Conservation (phyloP, 2,329 filamentous ascomycete genomes). For the Aspergillus sp. region DNA sequence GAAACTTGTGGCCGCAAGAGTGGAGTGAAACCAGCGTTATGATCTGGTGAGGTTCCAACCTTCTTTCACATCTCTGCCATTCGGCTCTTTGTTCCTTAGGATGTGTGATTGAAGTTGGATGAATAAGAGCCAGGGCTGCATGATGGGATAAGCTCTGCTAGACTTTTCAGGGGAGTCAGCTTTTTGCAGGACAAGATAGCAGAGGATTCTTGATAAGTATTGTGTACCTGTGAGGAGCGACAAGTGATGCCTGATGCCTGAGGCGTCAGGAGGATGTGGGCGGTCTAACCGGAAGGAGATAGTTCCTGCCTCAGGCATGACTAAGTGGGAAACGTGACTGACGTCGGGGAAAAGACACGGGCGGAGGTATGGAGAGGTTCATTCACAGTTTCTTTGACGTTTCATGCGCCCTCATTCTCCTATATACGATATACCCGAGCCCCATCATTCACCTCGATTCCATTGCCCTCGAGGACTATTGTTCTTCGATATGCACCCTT, state of each 20-base stretch:
- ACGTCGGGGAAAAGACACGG: constrained; percentile 13
- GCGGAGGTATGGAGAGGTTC: neutral
- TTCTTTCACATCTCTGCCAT: too few relatives aligned
- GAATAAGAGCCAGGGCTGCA: neutral
- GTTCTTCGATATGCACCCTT: neutral
- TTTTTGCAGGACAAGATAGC: too few relatives aligned
- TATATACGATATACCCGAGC: neutral
- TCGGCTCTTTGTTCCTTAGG: neutral
- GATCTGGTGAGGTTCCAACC: too few relatives aligned
- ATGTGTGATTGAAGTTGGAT: neutral
- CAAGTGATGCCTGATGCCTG: too few relatives aligned
- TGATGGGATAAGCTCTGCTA: too few relatives aligned
- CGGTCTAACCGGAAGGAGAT: constrained; percentile 5
- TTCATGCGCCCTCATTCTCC: neutral
- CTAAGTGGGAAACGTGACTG: constrained; percentile 16
- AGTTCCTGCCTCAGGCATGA: constrained; percentile 13
- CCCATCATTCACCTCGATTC: neutral
- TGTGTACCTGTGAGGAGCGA: neutral
- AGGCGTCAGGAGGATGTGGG: too few relatives aligned
- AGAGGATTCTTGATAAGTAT: neutral
- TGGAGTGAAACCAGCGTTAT: too few relatives aligned
- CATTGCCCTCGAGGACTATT: neutral
- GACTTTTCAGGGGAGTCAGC: too few relatives aligned
- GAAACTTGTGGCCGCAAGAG: too few relatives aligned
- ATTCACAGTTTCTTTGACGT: neutral